Conservation (phyloP, 345 rosid genomes). For the Eucalyptus sp. region DNA sequence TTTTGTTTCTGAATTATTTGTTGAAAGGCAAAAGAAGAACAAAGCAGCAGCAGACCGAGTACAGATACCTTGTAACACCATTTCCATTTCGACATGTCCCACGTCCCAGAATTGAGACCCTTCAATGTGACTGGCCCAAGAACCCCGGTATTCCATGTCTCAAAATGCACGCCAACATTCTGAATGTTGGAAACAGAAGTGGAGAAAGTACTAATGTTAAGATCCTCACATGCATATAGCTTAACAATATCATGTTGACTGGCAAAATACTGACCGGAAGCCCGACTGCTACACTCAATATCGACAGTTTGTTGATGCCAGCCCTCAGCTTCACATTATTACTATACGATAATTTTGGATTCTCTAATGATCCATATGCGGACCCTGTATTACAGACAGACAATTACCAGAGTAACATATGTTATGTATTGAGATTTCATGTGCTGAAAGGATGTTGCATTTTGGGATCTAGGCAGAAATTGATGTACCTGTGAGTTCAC, state of each 20-base stretch:
- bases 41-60: background rate
- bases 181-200: constrained; percentile 7
- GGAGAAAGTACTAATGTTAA: background rate
- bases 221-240: background rate
- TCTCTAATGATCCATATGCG: constrained; percentile 45
- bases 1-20: background rate
- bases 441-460: background rate
- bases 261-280: constrained; percentile 51
- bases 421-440: background rate
- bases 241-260: background rate
- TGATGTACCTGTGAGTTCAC: constrained; percentile 30
- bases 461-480: background rate
- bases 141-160: constrained; percentile 74
- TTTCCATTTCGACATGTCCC: constrained; percentile 80
- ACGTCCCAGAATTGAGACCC: constrained; percentile 62
- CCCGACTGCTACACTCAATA: constrained; percentile 75
- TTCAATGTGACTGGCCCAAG: constrained; percentile 70
- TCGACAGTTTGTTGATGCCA: constrained; percentile 71
- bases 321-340: constrained; percentile 59
- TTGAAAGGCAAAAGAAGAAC: background rate
- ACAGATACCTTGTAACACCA: constrained; percentile 86
- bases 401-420: background rate
- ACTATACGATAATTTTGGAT: constrained; percentile 52
- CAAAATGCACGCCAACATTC: constrained; percentile 79
- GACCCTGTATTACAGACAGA: constrained; percentile 32